Base-by-base conservation (phyloP, 148 eudicot species). In the Rheum nobile region DNA sequence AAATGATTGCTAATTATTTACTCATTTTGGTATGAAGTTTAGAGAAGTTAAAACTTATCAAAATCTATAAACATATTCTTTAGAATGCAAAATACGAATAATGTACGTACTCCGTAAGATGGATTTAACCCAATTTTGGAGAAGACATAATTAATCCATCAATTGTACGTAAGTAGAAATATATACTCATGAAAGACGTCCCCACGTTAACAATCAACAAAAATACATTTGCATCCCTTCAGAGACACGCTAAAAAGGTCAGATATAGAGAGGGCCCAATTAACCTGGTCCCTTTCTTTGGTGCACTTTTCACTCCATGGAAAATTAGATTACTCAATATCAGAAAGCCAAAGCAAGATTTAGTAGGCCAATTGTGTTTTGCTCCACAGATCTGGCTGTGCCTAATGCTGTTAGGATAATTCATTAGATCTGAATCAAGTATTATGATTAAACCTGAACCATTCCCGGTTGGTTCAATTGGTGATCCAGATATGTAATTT, bases 161-260 rank as follows among this genome's bases (percentile, higher is more conserved):
- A 46, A 46, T 16, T 14, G 50, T 35, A n/a, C n/a, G 14, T 8
- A 47, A 14, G 52, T 47, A 47, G 52, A 47, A 47, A 50, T 21
- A n/a, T n/a, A n/a, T n/a, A 50, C 57, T 50, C 24, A 50, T 50
- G 26, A n/a, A 47, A 50, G 8, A n/a, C 43, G 43, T 41, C 26
- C 24, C 26, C 57, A 50, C 57, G 8, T 50, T 50, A 50, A n/a
- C 57, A 21, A 50, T 50, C 24, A 22, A 50, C 57, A 50, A 22
- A 50, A 50, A 50, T 6, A 21, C 4, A n/a, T 50, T 50, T 50
- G 14, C 21, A 4, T 65, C 38, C 70, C 70, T 65, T 65, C 38
- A 65, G 21, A 65, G 16, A 6, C 70, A 65, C 70, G 70, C 70
- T 65, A 65, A 65, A 65, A 65, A 32, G 69, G 70, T 65, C 11